Conservation (phyloP, 805 yeast species). For the Pichia exigua region DNA sequence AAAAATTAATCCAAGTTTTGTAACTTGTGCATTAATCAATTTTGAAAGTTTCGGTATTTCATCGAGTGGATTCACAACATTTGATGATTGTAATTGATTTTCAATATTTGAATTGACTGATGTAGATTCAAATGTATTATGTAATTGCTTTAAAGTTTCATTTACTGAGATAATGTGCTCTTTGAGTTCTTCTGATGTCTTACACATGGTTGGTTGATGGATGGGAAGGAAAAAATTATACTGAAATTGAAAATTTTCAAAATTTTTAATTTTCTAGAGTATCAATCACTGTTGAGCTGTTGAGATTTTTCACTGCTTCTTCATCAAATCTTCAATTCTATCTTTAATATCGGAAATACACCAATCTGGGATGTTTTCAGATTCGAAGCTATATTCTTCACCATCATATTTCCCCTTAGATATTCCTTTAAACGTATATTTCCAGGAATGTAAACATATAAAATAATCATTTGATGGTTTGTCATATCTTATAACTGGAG, state of each 20-base stretch:
- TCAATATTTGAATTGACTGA: not conserved
- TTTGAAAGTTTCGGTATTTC: conserved; percentile 55
- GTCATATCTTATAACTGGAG: conserved; percentile 21
- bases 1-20: conserved; percentile 67
- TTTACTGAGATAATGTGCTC: not conserved
- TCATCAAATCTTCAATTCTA: not conserved
- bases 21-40: conserved; percentile 64
- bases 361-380: conserved; percentile 1
- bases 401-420: conserved; percentile 1
- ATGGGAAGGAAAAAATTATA: not conserved
- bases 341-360: not conserved
- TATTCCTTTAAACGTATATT: conserved; percentile 19
- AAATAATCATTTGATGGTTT: conserved; percentile 11
- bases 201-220: not conserved
- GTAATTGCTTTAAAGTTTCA: not conserved
- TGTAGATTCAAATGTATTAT: not conserved
- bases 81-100: conserved; percentile 15
- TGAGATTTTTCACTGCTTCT: not conserved
- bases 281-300: not conserved
- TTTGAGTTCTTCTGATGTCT: not conserved
- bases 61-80: conserved; percentile 37
- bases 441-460: conserved; percentile 40
- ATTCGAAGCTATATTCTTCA: not conserved
- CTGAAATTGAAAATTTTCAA: not conserved
- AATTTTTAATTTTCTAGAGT: not conserved